Percentiles rank a stretch among this genome's conserved stretches.
Conservation (phyloP, 768 basidiomycete species). For the Boletus insuetus region DNA sequence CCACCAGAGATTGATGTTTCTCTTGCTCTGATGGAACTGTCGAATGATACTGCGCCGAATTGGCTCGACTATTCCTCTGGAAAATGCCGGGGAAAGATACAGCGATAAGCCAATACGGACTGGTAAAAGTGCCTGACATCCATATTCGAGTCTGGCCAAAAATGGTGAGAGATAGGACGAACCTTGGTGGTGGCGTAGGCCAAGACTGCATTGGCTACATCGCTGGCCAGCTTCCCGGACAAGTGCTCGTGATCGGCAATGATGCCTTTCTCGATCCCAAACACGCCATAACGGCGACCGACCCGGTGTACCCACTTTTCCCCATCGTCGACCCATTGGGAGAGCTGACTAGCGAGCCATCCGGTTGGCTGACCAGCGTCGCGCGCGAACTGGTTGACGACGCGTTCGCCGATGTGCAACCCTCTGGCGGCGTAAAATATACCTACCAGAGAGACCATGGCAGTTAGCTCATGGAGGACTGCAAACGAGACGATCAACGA, state of each 20-base stretch:
- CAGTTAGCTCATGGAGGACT: conserved; percentile 83
- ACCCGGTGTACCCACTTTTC: conserved; percentile 67
- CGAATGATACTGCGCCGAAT: conserved; percentile 35
- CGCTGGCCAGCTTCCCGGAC: conserved; percentile 56
- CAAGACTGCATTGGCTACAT: conserved; percentile 78
- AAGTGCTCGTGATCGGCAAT: conserved; percentile 3
- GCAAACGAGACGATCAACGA: conserved; percentile 78
- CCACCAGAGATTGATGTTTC: conserved; percentile 21
- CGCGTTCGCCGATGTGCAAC: conserved; percentile 64
- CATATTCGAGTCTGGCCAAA: neutral
- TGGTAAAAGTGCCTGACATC: conserved; percentile 67
- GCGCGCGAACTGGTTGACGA: conserved; percentile 44
- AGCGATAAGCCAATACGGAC: conserved; percentile 68
- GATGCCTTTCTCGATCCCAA: conserved; percentile 65
- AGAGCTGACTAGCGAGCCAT: conserved; percentile 45
- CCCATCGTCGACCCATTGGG: conserved; percentile 75
- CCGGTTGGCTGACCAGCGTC: conserved; percentile 16
- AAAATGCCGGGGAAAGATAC: conserved; percentile 72
- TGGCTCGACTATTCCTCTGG: conserved; percentile 64
- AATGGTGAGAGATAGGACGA: conserved; percentile 3
- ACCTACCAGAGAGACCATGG: conserved; percentile 69
- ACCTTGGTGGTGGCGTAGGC: conserved; percentile 85
- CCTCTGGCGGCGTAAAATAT: conserved; percentile 69
- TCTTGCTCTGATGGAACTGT: conserved; percentile 13
- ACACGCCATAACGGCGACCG: conserved; percentile 74